Evolutionary conservation across 2,329 filamentous ascomycete genomes (phyloP).

Genomic region (Calonectria hawksworthii): DNA sequence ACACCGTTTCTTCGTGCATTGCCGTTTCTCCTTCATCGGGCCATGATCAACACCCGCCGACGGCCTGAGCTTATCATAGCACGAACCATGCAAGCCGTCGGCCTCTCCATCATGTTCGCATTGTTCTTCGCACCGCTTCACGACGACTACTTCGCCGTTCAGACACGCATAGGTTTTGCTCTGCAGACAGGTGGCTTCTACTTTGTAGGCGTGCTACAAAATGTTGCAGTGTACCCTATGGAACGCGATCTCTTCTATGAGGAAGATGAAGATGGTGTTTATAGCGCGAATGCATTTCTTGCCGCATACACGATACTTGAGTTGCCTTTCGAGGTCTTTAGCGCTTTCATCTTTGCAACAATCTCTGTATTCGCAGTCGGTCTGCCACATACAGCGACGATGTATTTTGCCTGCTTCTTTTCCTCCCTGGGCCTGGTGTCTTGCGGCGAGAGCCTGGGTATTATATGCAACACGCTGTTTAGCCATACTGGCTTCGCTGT

Average conservation of each 20-base stretch:
- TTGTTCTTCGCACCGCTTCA: conserved; percentile 79
- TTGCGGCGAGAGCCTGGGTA: conserved; percentile 80
- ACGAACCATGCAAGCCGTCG: conserved; percentile 74
- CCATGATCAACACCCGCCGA: conserved; percentile 75
- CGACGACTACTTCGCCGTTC: conserved; percentile 76
- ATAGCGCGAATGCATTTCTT: conserved; percentile 78
- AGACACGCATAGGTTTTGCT: conserved; percentile 79
- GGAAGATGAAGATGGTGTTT: conserved; percentile 79
- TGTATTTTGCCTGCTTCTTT: conserved; percentile 76
- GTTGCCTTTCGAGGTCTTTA: conserved; percentile 76
- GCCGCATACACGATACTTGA: conserved; percentile 77
- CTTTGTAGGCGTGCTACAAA: conserved; percentile 83
- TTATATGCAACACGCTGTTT: conserved; percentile 84
- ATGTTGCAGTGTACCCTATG: conserved; percentile 78
- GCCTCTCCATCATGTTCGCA: conserved; percentile 71
- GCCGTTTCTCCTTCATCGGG: conserved; percentile 72
- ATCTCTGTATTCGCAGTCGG: conserved; percentile 74
- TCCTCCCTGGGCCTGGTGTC: conserved; percentile 80
- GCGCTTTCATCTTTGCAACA: conserved; percentile 74
- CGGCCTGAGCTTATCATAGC: conserved; percentile 74
- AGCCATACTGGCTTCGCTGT: conserved; percentile 80
- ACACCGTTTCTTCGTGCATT: conserved; percentile 64
- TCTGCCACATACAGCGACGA: conserved; percentile 69
- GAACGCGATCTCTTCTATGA: conserved; percentile 83
- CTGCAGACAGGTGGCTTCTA: conserved; percentile 79